Evolutionary conservation across 495 filamentous ascomycete genomes (phyloP).

Genomic region (Aspergillus avenaceus): DNA sequence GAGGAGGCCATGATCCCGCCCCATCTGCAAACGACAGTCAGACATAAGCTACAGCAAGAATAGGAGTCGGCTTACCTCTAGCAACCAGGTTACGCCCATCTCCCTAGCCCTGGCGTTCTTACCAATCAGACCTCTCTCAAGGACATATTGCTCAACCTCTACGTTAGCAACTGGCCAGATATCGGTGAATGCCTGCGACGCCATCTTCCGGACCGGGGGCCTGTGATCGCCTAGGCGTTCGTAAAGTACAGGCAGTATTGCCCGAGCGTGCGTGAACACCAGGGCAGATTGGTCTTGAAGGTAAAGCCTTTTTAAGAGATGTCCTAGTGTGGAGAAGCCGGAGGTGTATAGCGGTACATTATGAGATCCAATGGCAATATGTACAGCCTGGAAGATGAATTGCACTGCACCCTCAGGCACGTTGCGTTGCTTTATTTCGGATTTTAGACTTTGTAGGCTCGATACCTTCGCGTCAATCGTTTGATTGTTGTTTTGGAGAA

Average conservation of each 20-base stretch:
- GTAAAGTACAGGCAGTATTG: slow-evolving; percentile 64
- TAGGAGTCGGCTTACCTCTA: slow-evolving; percentile 47
- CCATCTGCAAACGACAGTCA: slow-evolving; percentile 54
- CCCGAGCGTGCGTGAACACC: slow-evolving; percentile 58
- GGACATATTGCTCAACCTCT: slow-evolving; percentile 76
- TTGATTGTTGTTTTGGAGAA: slow-evolving; percentile 62
- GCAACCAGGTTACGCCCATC: slow-evolving; percentile 75
- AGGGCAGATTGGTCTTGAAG: slow-evolving; percentile 74
- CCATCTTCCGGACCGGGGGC: slow-evolving; percentile 70
- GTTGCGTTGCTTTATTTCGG: slow-evolving; percentile 82
- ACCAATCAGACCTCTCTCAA: slow-evolving; percentile 70
- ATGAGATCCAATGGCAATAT: slow-evolving; percentile 63
- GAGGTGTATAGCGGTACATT: slow-evolving; percentile 65
- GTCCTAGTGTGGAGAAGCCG: slow-evolving; percentile 79
- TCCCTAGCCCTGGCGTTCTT: slow-evolving; percentile 82
- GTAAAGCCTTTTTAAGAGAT: slow-evolving; percentile 75
- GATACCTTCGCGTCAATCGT: slow-evolving; percentile 67
- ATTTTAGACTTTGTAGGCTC: slow-evolving; percentile 69
- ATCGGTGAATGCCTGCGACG: slow-evolving; percentile 69
- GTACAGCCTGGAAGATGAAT: slow-evolving; percentile 70
- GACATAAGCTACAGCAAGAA: slow-evolving; percentile 3
- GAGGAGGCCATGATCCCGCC: slow-evolving; percentile 66
- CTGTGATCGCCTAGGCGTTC: slow-evolving; percentile 88
- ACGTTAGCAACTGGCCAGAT: slow-evolving; percentile 57
- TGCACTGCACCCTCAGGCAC: slow-evolving; percentile 70